These are phyloP conservation scores for Strobilomyces echinocephalus DNA, from an alignment of 768 basidiomycete genomes.

Conservation along the genomic window DNA sequence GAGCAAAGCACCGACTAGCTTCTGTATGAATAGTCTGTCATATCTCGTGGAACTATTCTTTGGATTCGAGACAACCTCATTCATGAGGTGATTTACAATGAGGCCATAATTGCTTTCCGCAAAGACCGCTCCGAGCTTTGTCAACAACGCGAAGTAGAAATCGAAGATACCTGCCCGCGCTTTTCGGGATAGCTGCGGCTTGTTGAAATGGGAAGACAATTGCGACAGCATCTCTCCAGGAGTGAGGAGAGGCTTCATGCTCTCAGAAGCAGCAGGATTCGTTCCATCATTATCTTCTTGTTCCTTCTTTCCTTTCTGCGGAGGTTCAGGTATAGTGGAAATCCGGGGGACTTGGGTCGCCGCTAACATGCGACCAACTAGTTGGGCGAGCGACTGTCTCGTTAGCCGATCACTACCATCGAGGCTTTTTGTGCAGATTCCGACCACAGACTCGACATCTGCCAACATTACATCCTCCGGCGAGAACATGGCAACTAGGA, in stretches of 20 bases:
- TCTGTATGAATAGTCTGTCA: constrained; percentile 69
- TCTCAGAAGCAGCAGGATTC: constrained; percentile 43
- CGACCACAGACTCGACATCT: constrained; percentile 76
- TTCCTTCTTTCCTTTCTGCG: constrained; percentile 60
- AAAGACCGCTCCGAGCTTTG: constrained; percentile 67
- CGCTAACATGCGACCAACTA: constrained; percentile 81
- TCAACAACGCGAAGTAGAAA: constrained; percentile 76
- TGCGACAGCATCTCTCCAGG: constrained; percentile 78
- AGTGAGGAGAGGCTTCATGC: constrained; percentile 63
- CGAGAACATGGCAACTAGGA: constrained; percentile 56
- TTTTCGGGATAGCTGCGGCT: constrained; percentile 59
- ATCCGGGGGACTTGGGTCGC: constrained; percentile 71
- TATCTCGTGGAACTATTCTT: constrained; percentile 57
- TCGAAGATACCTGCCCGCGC: constrained; percentile 84
- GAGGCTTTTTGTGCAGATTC: constrained; percentile 63
- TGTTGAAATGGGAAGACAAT: constrained; percentile 79
- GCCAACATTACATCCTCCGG: constrained; percentile 49
- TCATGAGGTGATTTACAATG: constrained; percentile 73
- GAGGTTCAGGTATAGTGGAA: constrained; percentile 39
- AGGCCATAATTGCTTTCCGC: constrained; percentile 80
- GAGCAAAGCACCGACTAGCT: constrained; percentile 70
- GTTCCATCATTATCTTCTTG: constrained; percentile 57
- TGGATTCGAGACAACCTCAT: constrained; percentile 64
- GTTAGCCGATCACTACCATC: constrained; percentile 83
- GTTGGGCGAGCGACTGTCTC: constrained; percentile 69